Percentiles rank a stretch among this genome's conserved stretches.
Evolutionary conservation across 257 asterid species (phyloP).

Genomic region (Solanum ossicruentum): DNA sequence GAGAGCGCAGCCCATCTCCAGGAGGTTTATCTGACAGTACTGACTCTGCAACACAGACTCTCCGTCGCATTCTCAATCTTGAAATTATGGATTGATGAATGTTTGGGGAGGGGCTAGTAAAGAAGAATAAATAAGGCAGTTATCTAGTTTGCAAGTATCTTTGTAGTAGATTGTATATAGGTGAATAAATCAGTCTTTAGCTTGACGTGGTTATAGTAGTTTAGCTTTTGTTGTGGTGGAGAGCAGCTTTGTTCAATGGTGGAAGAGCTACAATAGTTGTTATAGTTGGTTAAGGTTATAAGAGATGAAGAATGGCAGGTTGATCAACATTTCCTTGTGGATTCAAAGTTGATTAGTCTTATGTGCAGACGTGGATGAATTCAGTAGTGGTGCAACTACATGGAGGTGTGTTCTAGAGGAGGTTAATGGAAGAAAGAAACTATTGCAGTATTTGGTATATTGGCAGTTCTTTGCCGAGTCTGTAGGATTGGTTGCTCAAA

Average conservation of each 20-base stretch:
- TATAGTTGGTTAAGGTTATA: background rate
- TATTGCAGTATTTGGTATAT: constrained; percentile 2
- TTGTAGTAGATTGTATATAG: constrained; percentile 27
- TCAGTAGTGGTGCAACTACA: constrained; percentile 3
- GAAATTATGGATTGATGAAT: constrained; percentile 46
- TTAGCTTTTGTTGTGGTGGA: constrained; percentile 13
- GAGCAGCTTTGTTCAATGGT: constrained; percentile 13
- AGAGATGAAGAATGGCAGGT: constrained; percentile 11
- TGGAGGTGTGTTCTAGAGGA: background rate
- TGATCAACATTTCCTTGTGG: constrained; percentile 23
- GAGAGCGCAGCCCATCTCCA: constrained; percentile 38
- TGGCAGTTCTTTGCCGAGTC: background rate
- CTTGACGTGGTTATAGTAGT: constrained; percentile 3
- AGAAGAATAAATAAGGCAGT: constrained; percentile 23
- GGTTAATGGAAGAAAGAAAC: constrained; percentile 11
- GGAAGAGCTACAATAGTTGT: background rate
- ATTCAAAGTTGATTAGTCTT: background rate
- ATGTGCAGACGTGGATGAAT: background rate
- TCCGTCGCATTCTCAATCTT: constrained; percentile 96
- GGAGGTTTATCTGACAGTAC: constrained; percentile 24
- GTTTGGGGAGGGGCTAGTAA: constrained; percentile 13
- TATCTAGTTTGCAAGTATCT: constrained; percentile 15
- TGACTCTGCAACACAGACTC: constrained; percentile 80
- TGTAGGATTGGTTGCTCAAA: background rate
- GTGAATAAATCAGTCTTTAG: constrained; percentile 26